Conservation (phyloP, 768 basidiomycete species). For the Rhodotorula sphaerocarpa region DNA sequence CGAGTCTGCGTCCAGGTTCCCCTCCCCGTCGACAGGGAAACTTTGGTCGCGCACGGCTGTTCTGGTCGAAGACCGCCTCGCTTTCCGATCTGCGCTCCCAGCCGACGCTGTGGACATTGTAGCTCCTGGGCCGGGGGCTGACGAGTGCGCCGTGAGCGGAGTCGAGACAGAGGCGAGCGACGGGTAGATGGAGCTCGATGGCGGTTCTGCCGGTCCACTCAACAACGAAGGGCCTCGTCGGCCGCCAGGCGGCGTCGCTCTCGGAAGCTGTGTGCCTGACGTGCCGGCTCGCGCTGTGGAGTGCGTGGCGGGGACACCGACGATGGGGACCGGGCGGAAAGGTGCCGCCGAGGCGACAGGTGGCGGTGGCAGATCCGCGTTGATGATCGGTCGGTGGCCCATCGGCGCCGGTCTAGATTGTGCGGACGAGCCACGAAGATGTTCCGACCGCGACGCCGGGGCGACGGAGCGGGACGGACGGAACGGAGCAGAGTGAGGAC, state of each 20-base stretch:
- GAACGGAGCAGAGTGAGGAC: not conserved
- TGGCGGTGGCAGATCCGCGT: not conserved
- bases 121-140: no score
- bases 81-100: no score
- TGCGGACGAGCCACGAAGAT: not conserved
- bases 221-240: no score
- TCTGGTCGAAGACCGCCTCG: no score
- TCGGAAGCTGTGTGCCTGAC: no score
- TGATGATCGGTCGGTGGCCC: not conserved
- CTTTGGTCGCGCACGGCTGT: no score
- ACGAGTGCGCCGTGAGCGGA: not conserved
- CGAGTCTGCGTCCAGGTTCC: no score
- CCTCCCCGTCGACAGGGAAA: no score
- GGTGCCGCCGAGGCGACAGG: conserved; percentile 10
- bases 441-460: not conserved
- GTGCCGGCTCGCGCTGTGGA: no score
- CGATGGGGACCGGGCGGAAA: conserved; percentile 10
- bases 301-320: not conserved
- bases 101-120: no score
- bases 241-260: no score
- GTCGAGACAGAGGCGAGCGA: conserved; percentile 8
- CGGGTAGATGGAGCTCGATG: conserved; percentile 19
- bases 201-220: not conserved
- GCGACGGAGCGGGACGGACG: not conserved
- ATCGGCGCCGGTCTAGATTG: not conserved